A percentile compares a stretch with the other conserved stretches of the same genome.
These are phyloP conservation scores for Carex pumila DNA, from an alignment of 176 grass and related monocot species.

Conservation along the genomic window DNA sequence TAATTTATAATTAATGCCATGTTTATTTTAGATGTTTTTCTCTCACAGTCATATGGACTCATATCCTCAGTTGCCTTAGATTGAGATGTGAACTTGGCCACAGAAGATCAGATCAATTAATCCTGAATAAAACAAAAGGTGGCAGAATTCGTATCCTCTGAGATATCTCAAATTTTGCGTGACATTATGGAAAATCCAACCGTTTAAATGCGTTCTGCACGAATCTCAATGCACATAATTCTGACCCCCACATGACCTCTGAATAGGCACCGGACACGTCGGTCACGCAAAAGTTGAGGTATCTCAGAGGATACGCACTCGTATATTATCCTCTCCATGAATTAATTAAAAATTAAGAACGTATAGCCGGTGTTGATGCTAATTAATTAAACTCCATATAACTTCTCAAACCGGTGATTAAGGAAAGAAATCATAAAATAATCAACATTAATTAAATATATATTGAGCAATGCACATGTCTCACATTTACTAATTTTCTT, in stretches of 20 bases:
- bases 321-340: not conserved
- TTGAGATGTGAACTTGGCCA: not conserved
- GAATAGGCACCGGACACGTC: too few species aligned
- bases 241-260: too few species aligned
- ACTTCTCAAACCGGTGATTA: not conserved
- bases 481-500: not conserved
- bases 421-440: not conserved
- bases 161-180: too few species aligned
- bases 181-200: too few species aligned
- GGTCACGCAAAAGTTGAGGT: too few species aligned
- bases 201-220: too few species aligned
- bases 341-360: not conserved
- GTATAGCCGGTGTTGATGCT: not conserved
- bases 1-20: too few species aligned
- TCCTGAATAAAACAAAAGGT: conserved; percentile 2
- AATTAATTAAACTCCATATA: not conserved
- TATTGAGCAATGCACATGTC: not conserved
- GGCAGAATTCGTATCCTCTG: too few species aligned
- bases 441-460: not conserved
- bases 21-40: not conserved
- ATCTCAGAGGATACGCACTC: too few species aligned
- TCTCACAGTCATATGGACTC: not conserved
- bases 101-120: not conserved
- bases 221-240: too few species aligned
- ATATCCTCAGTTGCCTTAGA: not conserved